These are phyloP conservation scores for Friedmanniomyces simplex DNA, from an alignment of 495 filamentous ascomycete species.

Conservation along the genomic window DNA sequence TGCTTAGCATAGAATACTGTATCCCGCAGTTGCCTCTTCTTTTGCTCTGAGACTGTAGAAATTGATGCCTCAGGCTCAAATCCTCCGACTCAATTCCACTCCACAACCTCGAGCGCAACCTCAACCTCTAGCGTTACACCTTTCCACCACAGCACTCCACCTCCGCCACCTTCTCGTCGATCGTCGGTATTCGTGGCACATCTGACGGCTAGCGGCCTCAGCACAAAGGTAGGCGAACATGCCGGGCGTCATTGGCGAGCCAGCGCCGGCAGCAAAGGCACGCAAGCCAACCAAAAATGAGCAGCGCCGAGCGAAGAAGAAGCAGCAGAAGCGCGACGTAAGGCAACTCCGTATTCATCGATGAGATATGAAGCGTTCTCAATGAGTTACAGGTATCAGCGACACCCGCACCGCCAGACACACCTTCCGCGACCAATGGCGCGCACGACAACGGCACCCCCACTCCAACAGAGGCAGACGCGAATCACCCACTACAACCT, in stretches of 20 bases:
- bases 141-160: no score
- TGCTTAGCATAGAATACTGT: no score
- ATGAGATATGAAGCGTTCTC: neutral
- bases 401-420: constrained; percentile 27
- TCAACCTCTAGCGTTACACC: no score
- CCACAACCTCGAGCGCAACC: no score
- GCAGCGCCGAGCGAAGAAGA: constrained; percentile 21
- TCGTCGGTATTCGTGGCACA: neutral
- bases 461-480: no score
- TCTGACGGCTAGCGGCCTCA: neutral
- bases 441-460: constrained; percentile 11
- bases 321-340: constrained; percentile 2
- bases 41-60: no score
- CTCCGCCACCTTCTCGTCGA: neutral
- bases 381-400: constrained; percentile 3
- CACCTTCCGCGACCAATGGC: constrained; percentile 14
- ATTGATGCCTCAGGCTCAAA: no score
- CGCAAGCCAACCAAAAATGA: constrained; percentile 27
- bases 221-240: constrained; percentile 13
- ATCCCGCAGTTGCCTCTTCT: no score
- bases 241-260: constrained; percentile 18
- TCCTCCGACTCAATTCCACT: no score
- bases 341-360: neutral
- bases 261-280: constrained; percentile 8
- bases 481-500: constrained; percentile 6